Evolutionary conservation across 1,284 basidiomycete genomes (phyloP).

Genomic region (Bondarzewia mesenterica): DNA sequence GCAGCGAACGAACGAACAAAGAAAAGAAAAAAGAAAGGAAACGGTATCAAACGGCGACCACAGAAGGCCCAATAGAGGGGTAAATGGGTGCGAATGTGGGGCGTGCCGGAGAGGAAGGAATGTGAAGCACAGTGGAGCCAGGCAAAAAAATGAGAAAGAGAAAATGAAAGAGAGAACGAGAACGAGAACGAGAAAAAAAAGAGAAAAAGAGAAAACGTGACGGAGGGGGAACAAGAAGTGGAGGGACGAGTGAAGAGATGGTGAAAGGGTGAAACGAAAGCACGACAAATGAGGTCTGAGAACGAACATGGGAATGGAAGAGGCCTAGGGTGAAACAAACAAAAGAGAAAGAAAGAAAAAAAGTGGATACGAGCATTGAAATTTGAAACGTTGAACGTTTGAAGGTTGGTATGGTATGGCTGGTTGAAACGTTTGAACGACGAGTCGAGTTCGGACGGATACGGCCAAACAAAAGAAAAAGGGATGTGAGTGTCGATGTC

Average conservation of each 20-base stretch:
- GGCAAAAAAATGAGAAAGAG: no score
- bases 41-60: no score
- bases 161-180: constrained; percentile 26
- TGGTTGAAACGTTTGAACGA: no score
- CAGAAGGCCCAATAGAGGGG: no score
- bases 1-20: no score
- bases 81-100: no score
- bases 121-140: neutral
- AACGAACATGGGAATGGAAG: neutral
- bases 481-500: no score
- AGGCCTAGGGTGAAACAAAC: neutral
- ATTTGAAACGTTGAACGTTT: neutral
- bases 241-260: neutral
- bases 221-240: neutral
- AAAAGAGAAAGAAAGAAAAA: neutral
- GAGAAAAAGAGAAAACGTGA: constrained; percentile 3
- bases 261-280: neutral
- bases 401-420: no score
- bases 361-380: neutral
- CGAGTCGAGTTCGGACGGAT: no score
- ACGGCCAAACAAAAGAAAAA: no score
- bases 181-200: neutral
- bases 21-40: no score
- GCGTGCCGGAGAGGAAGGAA: no score
- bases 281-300: neutral